Conservation (phyloP, 176 grass and related monocot species). For the Eleusine coracana region DNA sequence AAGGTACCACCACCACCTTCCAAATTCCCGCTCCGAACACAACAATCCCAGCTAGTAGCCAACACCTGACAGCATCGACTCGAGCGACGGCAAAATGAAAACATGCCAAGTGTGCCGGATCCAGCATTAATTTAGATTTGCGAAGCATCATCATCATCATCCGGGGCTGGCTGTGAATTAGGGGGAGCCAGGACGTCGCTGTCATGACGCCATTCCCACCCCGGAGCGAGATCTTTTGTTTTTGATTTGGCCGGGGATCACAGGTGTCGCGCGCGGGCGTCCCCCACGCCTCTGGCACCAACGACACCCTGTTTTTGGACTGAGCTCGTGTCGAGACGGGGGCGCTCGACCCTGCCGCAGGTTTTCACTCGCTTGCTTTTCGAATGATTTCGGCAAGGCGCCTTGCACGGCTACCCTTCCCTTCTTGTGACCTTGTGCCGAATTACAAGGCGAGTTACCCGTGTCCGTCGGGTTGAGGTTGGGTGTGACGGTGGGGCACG, state of each 20-base stretch:
- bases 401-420: neutral
- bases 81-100: neutral
- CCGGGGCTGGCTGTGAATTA: neutral
- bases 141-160: neutral
- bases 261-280: slow-evolving; percentile 35
- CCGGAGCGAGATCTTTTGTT: neutral
- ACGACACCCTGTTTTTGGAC: slow-evolving; percentile 24
- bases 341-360: neutral
- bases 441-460: slow-evolving; percentile 5
- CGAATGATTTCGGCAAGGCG: neutral
- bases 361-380: neutral
- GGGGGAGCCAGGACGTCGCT: slow-evolving; percentile 28
- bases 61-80: neutral
- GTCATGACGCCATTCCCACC: slow-evolving; percentile 25
- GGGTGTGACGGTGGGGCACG: neutral
- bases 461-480: neutral
- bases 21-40: neutral
- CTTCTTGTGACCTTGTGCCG: neutral
- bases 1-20: slow-evolving; percentile 47
- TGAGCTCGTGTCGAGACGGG: slow-evolving; percentile 33
- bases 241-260: neutral
- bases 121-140: slow-evolving; percentile 10
- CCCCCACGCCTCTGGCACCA: neutral
- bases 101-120: slow-evolving; percentile 1
- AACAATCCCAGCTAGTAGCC: neutral